Base-by-base conservation (phyloP, 1,284 basidiomycete genomes). In the Porodaedalea pini region DNA sequence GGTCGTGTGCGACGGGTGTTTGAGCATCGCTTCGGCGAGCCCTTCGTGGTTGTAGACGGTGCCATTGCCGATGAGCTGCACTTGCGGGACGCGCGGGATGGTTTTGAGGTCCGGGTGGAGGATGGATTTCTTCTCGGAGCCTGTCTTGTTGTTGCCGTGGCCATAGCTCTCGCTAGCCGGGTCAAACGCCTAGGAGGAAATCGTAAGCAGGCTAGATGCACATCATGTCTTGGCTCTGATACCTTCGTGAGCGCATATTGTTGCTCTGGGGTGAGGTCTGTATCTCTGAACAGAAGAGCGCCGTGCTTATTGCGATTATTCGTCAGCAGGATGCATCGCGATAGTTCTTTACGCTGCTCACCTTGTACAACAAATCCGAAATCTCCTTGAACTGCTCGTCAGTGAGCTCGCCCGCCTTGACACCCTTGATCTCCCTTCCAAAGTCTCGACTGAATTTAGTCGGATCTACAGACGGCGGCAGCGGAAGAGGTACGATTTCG, bases 81-180 rank as follows among this genome's bases (percentile, higher is more conserved):
- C 91, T 67, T 93, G 90, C 1, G 89, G 90, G 4, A 88, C 86
- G 45, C 84, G 81, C 2, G 90, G 91, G 64, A 93, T 92, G 32
- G 90, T 92, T 76, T 92, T 93, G 64, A 93, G 81, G 69, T 92
- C 88, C 0, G 89, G 88, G 66, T 92, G 88, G 4, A 92, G 81
- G 64, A 92, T 85, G 13, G 90, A 91, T 66, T 86, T 86, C 65
- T 79, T 80, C 36, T 82, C 82, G 56, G 75, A 75, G 60, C 82
- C 80, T 0, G 86, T 91, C 76, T 90, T 90, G 75, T 90, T 88
- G 71, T 91, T 91, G 2, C 90, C 89, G 65, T 92, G 90, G 0
- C 91, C 90, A 65, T 92, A 92, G 65, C 71, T 83, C 68, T 88
- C 81, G 10, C 83, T 82, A 2, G 78, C 62, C 1, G 87, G 86